Evolutionary conservation across 495 filamentous ascomycete species (phyloP).

Genomic region (Aspergillus kassunensis): DNA sequence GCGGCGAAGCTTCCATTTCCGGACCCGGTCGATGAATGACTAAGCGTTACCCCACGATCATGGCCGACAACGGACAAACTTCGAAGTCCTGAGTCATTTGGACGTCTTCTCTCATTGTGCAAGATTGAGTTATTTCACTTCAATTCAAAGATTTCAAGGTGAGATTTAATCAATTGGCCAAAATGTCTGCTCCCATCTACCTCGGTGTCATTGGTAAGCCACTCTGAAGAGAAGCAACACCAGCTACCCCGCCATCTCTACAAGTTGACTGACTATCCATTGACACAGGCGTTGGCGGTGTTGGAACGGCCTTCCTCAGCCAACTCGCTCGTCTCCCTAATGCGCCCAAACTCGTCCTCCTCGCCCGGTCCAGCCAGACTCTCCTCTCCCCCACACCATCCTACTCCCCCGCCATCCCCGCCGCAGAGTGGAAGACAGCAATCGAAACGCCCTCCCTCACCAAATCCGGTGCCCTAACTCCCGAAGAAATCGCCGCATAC

Average conservation of each 20-base stretch:
- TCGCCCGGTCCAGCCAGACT: slow-evolving; percentile 75
- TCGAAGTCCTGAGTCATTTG: slow-evolving; percentile 3
- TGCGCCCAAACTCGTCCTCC: slow-evolving; percentile 68
- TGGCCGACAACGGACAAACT: neutral
- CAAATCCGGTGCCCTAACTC: slow-evolving; percentile 45
- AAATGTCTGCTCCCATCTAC: slow-evolving; percentile 44
- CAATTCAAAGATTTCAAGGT: no score
- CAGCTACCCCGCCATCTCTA: slow-evolving; percentile 3
- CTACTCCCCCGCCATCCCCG: slow-evolving; percentile 48
- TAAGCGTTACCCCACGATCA: slow-evolving; percentile 14
- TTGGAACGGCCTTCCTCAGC: slow-evolving; percentile 83
- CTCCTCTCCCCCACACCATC: slow-evolving; percentile 53
- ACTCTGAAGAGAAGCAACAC: neutral
- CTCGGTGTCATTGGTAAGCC: slow-evolving; percentile 44
- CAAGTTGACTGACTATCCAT: neutral
- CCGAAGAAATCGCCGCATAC: slow-evolving; percentile 65
- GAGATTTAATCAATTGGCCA: neutral
- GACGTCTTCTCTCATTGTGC: neutral
- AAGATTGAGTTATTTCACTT: no score
- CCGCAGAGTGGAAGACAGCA: slow-evolving; percentile 49
- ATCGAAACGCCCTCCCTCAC: slow-evolving; percentile 54
- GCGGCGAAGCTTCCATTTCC: neutral
- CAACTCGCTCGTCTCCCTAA: slow-evolving; percentile 67
- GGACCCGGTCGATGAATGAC: slow-evolving; percentile 6
- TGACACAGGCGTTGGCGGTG: slow-evolving; percentile 76